Conservation (phyloP, 306 rosid species). For the Vigna angularis region DNA sequence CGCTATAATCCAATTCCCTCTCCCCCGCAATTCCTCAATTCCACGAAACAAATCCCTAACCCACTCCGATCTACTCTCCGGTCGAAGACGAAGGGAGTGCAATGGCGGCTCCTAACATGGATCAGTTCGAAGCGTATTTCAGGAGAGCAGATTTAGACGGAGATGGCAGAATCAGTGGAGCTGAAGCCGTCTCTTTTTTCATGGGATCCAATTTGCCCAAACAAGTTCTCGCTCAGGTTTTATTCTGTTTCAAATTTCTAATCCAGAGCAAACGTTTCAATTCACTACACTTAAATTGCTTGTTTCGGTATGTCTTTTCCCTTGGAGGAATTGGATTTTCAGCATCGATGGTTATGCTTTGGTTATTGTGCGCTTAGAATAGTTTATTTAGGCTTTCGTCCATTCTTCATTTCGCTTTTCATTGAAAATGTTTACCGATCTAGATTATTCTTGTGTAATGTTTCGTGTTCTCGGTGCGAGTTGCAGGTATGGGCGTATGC, state of each 20-base stretch:
- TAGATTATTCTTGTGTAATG: constrained; percentile 34
- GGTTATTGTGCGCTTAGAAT: constrained; percentile 19
- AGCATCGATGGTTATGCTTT: constrained; percentile 4
- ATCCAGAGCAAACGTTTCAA: background rate
- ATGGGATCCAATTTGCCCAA: constrained; percentile 85
- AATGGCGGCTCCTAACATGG: constrained; percentile 67
- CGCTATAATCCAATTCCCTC: background rate
- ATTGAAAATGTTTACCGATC: constrained; percentile 25
- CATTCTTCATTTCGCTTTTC: background rate
- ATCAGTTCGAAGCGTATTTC: constrained; percentile 84
- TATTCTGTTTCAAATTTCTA: background rate
- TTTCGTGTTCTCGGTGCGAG: constrained; percentile 28
- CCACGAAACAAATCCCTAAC: constrained; percentile 48
- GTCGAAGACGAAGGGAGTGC: background rate
- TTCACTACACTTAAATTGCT: constrained; percentile 27
- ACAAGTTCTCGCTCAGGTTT: constrained; percentile 90
- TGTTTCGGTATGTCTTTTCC: background rate
- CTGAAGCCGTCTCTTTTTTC: constrained; percentile 89
- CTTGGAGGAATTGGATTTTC: constrained; percentile 13
- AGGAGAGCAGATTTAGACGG: constrained; percentile 95
- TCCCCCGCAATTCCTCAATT: constrained; percentile 16
- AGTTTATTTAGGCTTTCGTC: constrained; percentile 24
- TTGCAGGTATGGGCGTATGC: constrained; percentile 92
- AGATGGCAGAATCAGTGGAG: constrained; percentile 94
- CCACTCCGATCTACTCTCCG: constrained; percentile 40